A percentile compares a stretch with the other conserved stretches of the same genome.
These are phyloP conservation scores for Cucurbita maxima DNA, from an alignment of 306 rosid genomes.

Conservation along the genomic window DNA sequence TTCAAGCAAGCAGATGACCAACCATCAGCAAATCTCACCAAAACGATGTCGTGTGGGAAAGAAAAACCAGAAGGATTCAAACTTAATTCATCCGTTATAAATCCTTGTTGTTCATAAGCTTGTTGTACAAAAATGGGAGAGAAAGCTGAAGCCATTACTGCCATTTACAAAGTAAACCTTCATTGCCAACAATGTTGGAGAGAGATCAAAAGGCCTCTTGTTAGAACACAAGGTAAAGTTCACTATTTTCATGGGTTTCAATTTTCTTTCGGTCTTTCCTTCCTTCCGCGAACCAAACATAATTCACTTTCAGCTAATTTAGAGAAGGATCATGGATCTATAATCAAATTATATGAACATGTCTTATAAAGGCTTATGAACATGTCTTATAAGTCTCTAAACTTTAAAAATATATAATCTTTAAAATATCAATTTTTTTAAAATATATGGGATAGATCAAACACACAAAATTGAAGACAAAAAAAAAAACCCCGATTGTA, in stretches of 20 bases:
- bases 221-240: slow-evolving; percentile 37
- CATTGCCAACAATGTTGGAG: slow-evolving; percentile 69
- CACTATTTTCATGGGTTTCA: neutral
- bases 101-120: neutral
- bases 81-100: neutral
- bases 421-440: too few relatives aligned
- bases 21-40: slow-evolving; percentile 3
- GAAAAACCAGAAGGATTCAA: neutral
- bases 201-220: slow-evolving; percentile 60
- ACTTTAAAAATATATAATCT: too few relatives aligned
- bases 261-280: too few relatives aligned
- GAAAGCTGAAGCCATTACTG: slow-evolving; percentile 35
- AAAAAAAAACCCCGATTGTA: too few relatives aligned
- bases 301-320: too few relatives aligned
- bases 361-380: too few relatives aligned
- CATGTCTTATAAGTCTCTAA: too few relatives aligned
- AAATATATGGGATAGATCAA: too few relatives aligned
- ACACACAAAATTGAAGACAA: too few relatives aligned
- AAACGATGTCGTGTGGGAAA: neutral
- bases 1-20: neutral
- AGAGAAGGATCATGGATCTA: too few relatives aligned
- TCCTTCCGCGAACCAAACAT: too few relatives aligned
- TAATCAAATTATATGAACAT: too few relatives aligned
- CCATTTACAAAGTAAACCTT: slow-evolving; percentile 54
- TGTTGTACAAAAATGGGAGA: slow-evolving; percentile 20